Base-by-base conservation (phyloP, 495 filamentous ascomycete species). In the Xylaria bambusicola region DNA sequence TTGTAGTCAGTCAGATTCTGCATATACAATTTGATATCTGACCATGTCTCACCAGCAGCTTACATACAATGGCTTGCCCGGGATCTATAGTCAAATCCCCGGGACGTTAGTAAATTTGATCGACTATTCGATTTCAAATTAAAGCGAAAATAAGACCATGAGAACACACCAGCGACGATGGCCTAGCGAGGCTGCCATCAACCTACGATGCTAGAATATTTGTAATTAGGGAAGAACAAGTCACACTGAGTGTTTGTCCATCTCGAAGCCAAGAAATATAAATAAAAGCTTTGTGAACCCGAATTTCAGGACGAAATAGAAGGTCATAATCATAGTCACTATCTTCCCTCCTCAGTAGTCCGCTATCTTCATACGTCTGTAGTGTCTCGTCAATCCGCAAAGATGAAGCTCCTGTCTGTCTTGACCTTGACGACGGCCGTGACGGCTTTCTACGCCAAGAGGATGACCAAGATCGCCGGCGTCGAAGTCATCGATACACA, bases 401-500 rank as follows among this genome's bases (percentile, higher is more conserved):
- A 52, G 31, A 61, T 55, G 58, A 31, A 54, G 44, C 13, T 42
- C 9, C 21, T 52, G 48, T 45, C 42, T 48, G 20, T 61, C 42
- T 36, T 54, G 0, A 49, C 58, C 31, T 21, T 41, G 31, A 50
- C 31, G 35, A 49, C 49, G 7, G 58, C 58, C 35, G 40, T 20
- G 15, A 17, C 47, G 50, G 51, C 58, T 31, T 1, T 0, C 2
- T 35, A 17, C 23, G 0, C 6, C 7, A 15, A 40, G 35, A 41
- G 31, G 56, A 69, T 35, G 58, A 56, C 51, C 15, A 63, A 13
- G 42, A 56, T 71, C 17, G 66, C 66, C 8, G 58, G 60, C 38
- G 63, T 71, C 44, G 58, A 64, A 1, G 61, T 68, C 20, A 44
- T 68, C 58, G 61, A 71, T 46, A 68, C 66, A 8, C 63, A 18